Evolutionary conservation across 2,329 filamentous ascomycete genomes (phyloP).

Genomic region (Clonostachys chloroleuca): DNA sequence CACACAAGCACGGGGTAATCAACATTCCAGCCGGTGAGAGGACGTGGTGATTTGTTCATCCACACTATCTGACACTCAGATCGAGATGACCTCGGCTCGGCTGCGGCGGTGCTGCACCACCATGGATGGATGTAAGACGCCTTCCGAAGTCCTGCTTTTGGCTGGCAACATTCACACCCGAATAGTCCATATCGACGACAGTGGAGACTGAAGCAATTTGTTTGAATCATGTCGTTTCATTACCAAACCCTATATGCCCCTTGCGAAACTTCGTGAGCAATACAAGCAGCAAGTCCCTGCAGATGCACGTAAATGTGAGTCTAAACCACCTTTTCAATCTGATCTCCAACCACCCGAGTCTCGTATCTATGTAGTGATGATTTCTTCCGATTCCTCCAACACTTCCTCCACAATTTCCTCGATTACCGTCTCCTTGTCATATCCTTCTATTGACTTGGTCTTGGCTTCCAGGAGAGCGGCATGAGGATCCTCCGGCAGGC

Average conservation of each 20-base stretch:
- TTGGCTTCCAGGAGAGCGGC: constrained; percentile 57
- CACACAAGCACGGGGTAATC: too few relatives aligned
- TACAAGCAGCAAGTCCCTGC: constrained; percentile 13
- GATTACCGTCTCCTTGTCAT: constrained; percentile 71
- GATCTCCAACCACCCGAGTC: neutral
- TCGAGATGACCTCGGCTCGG: too few relatives aligned
- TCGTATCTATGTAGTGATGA: constrained; percentile 31
- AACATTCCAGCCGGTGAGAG: too few relatives aligned
- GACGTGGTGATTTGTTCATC: too few relatives aligned
- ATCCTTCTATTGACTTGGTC: constrained; percentile 41
- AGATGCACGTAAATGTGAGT: constrained; percentile 13
- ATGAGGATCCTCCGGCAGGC: constrained; percentile 61
- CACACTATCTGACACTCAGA: too few relatives aligned
- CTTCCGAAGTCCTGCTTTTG: too few relatives aligned
- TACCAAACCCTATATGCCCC: neutral
- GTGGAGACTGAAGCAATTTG: neutral
- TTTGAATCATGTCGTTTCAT: neutral
- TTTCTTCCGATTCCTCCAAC: constrained; percentile 80
- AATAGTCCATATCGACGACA: too few relatives aligned
- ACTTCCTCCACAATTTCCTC: constrained; percentile 89
- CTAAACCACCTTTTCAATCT: constrained; percentile 6
- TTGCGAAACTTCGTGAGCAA: constrained; percentile 17
- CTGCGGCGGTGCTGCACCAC: too few relatives aligned
- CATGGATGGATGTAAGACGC: too few relatives aligned
- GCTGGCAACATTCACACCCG: too few relatives aligned